A percentile compares a stretch with the other conserved stretches of the same genome.
phyloP scores from a whole-genome alignment of 371 early-diverging fungal genomes.

The Mortierella sp. region DNA sequence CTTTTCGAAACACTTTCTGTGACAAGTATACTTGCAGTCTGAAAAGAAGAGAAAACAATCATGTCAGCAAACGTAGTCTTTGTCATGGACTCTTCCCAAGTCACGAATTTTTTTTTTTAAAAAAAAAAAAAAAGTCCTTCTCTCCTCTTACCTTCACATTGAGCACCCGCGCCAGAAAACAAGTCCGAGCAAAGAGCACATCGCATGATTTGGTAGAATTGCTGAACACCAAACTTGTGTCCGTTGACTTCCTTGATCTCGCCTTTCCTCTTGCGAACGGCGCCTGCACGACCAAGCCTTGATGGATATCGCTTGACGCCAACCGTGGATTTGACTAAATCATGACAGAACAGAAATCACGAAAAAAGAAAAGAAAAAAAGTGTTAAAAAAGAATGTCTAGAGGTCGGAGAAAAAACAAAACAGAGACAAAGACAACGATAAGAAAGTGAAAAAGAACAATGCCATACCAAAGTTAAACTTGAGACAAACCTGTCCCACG shows the following conservation, averaged over 20 bases:
- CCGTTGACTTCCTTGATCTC: constrained; percentile 83
- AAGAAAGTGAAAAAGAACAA: not conserved
- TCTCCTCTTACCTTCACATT: constrained; percentile 84
- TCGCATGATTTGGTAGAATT: constrained; percentile 92
- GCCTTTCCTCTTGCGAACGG: constrained; percentile 86
- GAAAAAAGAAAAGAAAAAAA: constrained; percentile 2
- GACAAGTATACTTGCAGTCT: constrained; percentile 95
- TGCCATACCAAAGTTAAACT: constrained; percentile 79
- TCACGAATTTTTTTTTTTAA: not conserved
- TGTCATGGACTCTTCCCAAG: not conserved
- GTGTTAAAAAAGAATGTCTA: not conserved
- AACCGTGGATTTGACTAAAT: constrained; percentile 58
- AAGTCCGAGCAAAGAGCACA: constrained; percentile 94
- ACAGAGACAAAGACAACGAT: not conserved
- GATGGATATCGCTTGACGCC: constrained; percentile 69
- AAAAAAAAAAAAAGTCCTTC: not conserved
- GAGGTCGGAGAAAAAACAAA: not conserved
- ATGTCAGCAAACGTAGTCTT: not conserved
- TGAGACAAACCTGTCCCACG: constrained; percentile 83
- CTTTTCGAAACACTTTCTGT: constrained; percentile 85
- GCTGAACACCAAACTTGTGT: constrained; percentile 87
- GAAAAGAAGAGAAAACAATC: not conserved
- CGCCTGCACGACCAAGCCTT: constrained; percentile 85
- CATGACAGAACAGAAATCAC: not conserved
- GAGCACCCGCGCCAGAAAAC: constrained; percentile 84